Evolutionary conservation across 306 rosid species (phyloP), one percentile per base, ranked within the genome.

Genomic region (Canavalia gladiata): DNA sequence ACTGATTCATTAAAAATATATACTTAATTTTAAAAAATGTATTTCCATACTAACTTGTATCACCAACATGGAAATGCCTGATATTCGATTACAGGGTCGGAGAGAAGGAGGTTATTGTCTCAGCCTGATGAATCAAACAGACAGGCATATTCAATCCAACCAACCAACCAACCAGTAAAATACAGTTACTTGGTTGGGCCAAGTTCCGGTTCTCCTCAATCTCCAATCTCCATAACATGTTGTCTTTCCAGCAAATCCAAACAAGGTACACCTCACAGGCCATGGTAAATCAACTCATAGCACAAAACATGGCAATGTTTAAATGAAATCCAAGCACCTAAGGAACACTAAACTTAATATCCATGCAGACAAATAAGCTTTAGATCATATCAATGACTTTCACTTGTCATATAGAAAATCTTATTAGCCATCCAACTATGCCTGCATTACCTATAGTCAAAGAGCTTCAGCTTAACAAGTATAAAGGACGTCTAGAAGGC

Each of bases 271-370:
- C 13, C 68, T 3, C 6, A 39, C 7, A 75, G 46, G 46, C n/a
- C 18, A 30, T 12, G 33, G 54, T 34, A 59, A 33, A 58, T 57
- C 42, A 13, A 46, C 29, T 9, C 7, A 4, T 4, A 33, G 55
- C 47, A 75, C 9, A 13, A n/a, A 56, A 29, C 30, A 29, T 34
- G 39, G 13, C 37, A 29, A 63, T 63, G 7, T 51, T 43, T 4
- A 33, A 33, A 74, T 65, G 59, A 55, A 65, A 74, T 7, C 3
- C 66, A 51, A 18, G 72, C 49, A 37, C 46, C 68, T 25, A 46
- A 74, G 30, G 11, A 65, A 43, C 67, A 75, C 28, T 25, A 65
- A 41, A 45, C 4, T 35, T 8, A 10, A 41, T 25, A 66, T 49
- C 73, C 52, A 74, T 7, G 13, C 50, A 30, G 49, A 73, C 12